Evolutionary conservation across 2,329 filamentous ascomycete genomes (phyloP).

Genomic region (Curvularia lunata): DNA sequence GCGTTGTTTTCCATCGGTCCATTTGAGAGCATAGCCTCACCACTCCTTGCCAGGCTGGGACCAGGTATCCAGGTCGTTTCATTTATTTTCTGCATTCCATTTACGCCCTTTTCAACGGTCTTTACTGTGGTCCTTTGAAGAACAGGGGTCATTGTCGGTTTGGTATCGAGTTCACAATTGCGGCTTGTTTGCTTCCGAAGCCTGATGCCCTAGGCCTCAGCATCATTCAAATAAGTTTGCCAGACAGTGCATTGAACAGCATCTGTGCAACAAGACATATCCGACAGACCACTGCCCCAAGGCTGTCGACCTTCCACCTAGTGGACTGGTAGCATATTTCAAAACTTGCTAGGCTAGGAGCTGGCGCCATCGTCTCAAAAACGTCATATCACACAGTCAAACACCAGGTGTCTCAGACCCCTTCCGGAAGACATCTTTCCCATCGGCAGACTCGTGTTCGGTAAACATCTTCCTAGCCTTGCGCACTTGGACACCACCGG

Average conservation of each 20-base stretch:
- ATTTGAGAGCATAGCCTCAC: conserved; percentile 19
- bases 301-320: conserved; percentile 11
- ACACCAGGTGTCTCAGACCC: conserved; percentile 37
- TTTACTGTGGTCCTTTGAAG: conserved; percentile 33
- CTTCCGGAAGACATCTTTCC: conserved; percentile 14
- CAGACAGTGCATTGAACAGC: not conserved
- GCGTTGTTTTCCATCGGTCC: conserved; percentile 29
- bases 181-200: not conserved
- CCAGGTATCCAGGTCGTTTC: conserved; percentile 21
- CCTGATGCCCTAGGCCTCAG: conserved; percentile 2
- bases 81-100: conserved; percentile 26
- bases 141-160: conserved; percentile 8
- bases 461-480: conserved; percentile 14
- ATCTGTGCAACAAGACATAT: conserved; percentile 26
- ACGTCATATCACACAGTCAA: conserved; percentile 25
- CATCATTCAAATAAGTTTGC: not conserved
- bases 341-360: conserved; percentile 31
- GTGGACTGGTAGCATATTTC: conserved; percentile 19
- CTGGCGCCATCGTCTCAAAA: conserved; percentile 37
- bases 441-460: conserved; percentile 14
- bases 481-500: conserved; percentile 20
- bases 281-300: conserved; percentile 17
- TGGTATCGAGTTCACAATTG: conserved; percentile 20
- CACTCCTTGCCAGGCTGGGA: conserved; percentile 43
- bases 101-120: conserved; percentile 29